Evolutionary conservation across 192 early-diverging fungal genomes (phyloP), one percentile per base, ranked within the genome.

Genomic region (Funneliformis mosseae): DNA sequence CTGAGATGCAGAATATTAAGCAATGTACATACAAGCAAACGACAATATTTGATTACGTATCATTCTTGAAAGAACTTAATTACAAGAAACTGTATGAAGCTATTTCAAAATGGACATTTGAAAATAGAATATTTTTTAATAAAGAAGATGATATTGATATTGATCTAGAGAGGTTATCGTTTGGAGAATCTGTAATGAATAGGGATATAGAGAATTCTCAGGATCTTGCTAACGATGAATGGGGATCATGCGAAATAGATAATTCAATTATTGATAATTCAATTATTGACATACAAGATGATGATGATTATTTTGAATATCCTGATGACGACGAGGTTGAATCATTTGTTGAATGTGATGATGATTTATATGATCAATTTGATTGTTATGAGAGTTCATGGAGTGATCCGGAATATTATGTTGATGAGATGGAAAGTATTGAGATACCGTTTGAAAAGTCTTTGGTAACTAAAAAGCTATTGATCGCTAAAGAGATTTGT

Each of bases 51-150:
- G 21, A 69, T 55, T 79, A 79, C 43, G 46, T 68, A 48, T 55
- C 28, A 14, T 55, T 61, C 59, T 27, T 79, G 8, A 41, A 39
- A 16, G 78, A 79, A 71, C 33, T 79, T 28, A 50, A 79, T 41
- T 79, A 61, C 48, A 55, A 71, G 21, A 72, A 71, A 61, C 39
- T 79, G 38, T 79, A 79, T 61, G 33, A 79, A 16, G 12, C 11
- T 16, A 66, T 77, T 45, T 25, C 62, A 42, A 39, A 46, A 45
- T 77, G 76, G 76, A 6, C 38, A 18, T 10, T 1, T 33, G 3
- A 3, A 43, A 62, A 70, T 70, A 18, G 5, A n/a, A 42, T 42
- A 6, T 70, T 70, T n/a, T 3, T n/a, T 1, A 14, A 1, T 28
- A 48, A 46, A 48, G 14, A 8, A 5, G 11, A 27, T 8, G 43